These are phyloP conservation scores for Rhodotorula graminis DNA, from an alignment of 768 basidiomycete species.

Conservation along the genomic window DNA sequence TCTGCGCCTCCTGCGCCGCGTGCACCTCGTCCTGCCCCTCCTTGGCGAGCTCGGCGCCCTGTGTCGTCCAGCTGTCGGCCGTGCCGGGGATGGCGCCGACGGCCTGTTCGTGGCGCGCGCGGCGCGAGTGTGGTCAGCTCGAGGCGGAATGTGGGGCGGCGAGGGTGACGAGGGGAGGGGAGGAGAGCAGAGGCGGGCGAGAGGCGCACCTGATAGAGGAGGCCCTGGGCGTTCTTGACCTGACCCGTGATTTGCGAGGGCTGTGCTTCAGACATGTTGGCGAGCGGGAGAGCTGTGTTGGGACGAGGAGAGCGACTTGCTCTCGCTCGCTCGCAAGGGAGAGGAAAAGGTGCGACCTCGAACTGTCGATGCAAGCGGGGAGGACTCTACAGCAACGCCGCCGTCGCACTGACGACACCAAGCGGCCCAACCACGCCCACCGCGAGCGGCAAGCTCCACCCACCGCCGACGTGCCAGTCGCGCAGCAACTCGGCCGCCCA, in stretches of 20 bases:
- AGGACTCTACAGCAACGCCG: slow-evolving; percentile 17
- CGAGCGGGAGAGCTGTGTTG: neutral
- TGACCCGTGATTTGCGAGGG: slow-evolving; percentile 15
- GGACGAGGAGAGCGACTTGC: too few species aligned
- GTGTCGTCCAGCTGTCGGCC: slow-evolving; percentile 4
- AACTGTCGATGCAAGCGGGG: too few species aligned
- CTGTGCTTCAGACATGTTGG: neutral
- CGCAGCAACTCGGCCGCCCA: slow-evolving; percentile 12
- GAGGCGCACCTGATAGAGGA: slow-evolving; percentile 14
- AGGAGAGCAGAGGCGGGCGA: neutral
- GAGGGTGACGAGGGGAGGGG: neutral
- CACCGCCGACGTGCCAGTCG: slow-evolving; percentile 73
- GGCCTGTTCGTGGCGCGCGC: neutral
- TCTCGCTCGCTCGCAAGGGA: too few species aligned
- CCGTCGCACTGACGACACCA: slow-evolving; percentile 48
- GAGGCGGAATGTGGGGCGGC: neutral
- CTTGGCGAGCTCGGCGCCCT: slow-evolving; percentile 3
- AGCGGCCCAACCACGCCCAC: slow-evolving; percentile 53
- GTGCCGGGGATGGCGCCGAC: neutral
- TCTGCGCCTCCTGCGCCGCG: neutral
- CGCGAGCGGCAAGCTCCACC: slow-evolving; percentile 68
- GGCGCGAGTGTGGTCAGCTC: neutral
- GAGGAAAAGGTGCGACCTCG: neutral
- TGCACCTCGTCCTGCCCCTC: slow-evolving; percentile 3
- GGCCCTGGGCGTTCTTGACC: slow-evolving; percentile 14